These are phyloP conservation scores for Mycena polygramma DNA, from an alignment of 768 basidiomycete genomes.

Conservation along the genomic window DNA sequence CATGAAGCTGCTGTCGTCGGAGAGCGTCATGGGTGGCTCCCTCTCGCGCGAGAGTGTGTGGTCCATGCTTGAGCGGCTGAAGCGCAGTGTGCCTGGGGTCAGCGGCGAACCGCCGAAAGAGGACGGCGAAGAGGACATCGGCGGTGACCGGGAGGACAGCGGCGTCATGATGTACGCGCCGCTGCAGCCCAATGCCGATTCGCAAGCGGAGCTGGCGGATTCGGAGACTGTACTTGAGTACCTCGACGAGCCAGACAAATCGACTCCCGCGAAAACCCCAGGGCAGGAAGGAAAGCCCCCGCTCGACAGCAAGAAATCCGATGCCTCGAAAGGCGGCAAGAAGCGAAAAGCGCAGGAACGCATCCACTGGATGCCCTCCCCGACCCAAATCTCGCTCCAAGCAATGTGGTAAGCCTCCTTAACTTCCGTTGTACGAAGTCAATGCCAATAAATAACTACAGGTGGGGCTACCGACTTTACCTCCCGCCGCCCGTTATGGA, in stretches of 20 bases:
- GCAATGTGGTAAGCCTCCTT: conserved; percentile 76
- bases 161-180: conserved; percentile 85
- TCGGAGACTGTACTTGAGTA: conserved; percentile 67
- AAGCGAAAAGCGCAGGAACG: conserved; percentile 46
- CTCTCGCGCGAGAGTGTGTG: conserved; percentile 65
- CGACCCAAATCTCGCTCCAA: conserved; percentile 78
- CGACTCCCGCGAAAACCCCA: conserved; percentile 25
- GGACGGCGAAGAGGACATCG: conserved; percentile 24
- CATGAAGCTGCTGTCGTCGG: conserved; percentile 66
- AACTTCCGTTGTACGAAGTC: not conserved
- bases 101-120: conserved; percentile 22
- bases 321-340: conserved; percentile 38
- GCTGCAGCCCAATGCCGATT: conserved; percentile 70
- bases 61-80: conserved; percentile 67
- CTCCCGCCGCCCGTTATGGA: conserved; percentile 83
- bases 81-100: conserved; percentile 30
- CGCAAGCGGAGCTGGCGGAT: conserved; percentile 77
- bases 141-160: conserved; percentile 51
- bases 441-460: conserved; percentile 2
- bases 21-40: conserved; percentile 75
- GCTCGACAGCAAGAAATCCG: conserved; percentile 25
- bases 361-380: conserved; percentile 78
- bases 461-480: conserved; percentile 72
- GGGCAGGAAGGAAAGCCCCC: conserved; percentile 32
- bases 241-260: conserved; percentile 49